A percentile compares a stretch with the other conserved stretches of the same genome.
These are phyloP conservation scores for Monsonia emarginata DNA, from an alignment of 441 rosid species.

Conservation along the genomic window DNA sequence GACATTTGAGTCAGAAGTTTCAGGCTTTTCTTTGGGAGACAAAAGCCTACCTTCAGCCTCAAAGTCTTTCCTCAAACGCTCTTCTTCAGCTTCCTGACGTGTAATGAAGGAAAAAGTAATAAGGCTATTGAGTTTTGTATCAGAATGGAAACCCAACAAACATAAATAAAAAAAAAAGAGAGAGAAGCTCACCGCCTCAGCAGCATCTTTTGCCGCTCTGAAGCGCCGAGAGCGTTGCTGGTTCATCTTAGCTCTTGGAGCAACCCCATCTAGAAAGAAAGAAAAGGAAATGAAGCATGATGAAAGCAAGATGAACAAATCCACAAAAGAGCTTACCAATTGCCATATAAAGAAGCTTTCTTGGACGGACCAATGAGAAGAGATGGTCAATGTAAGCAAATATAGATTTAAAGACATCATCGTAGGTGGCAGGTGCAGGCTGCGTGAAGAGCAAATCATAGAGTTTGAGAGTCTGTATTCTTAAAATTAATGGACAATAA, in stretches of 20 bases:
- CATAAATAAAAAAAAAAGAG: constrained; percentile 5
- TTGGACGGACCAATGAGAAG: constrained; percentile 75
- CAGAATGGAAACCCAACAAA: background rate
- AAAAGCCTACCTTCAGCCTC: constrained; percentile 53
- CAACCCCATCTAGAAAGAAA: constrained; percentile 71
- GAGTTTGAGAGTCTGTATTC: background rate
- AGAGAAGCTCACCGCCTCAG: constrained; percentile 56
- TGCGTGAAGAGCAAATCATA: constrained; percentile 25
- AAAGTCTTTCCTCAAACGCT: constrained; percentile 67
- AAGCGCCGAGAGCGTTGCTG: constrained; percentile 92
- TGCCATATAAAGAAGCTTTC: constrained; percentile 88
- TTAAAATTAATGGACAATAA: no score
- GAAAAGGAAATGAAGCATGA: background rate
- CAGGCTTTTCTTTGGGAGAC: constrained; percentile 55
- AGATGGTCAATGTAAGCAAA: constrained; percentile 87
- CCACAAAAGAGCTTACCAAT: constrained; percentile 45
- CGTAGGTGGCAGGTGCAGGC: constrained; percentile 82
- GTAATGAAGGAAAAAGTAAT: background rate
- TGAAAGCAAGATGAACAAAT: constrained; percentile 3
- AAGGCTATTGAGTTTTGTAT: background rate
- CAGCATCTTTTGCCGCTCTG: constrained; percentile 95
- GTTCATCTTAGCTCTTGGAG: constrained; percentile 99
- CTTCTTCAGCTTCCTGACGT: constrained; percentile 81
- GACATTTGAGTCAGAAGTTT: constrained; percentile 84
- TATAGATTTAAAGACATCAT: constrained; percentile 72